Base-by-base conservation (phyloP, 495 filamentous ascomycete species). In the Symbiotaphrina buchneri region DNA sequence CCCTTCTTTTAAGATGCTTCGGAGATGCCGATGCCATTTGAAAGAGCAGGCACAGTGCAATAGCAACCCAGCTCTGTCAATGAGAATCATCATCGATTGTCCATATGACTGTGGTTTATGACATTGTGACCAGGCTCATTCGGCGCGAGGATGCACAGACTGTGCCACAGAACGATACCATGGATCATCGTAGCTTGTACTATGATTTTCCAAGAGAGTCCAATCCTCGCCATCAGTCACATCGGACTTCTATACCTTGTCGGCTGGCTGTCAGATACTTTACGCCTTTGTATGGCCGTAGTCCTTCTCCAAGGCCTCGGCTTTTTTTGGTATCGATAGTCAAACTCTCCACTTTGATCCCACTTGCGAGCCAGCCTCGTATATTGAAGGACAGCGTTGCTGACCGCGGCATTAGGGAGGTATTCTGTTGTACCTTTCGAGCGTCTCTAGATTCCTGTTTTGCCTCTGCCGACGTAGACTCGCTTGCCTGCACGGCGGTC, bases 251-350 rank as follows among this genome's bases (percentile, higher is more conserved):
- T 24, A 99, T 62, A 3, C 90, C 90, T 26, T 66, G 68, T 39
- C 66, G 70, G 51, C 82, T 93, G 18, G 87, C 69, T 40, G 82
- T 91, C 34, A 95, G 47, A 51, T 99, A 99, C 53, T 95, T 99
- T 28, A 95, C 87, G 8, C 87, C 90, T 56, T 95, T 99, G 50
- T 91, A 99, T 24, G 90, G 87, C 49, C 79, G 84, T 26, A 95
- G 67, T 7, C 74, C 68, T 41, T 91, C 79, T 0, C 81, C 83
- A 7, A 99, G 38, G 2, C 87, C 87, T 18, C 73, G 63, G 51
- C 80, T 90, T 55, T 71, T 82, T 41, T 78, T 71, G n/a, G 64
- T 56, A 44, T 94, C 83, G 28, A 99, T 61, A 21, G 67, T 60
- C 32, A 99, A 62, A 42, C 78, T 82, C 31, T 95, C 87, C 2